A percentile compares a stretch with the other conserved stretches of the same genome.
Conservation (phyloP, 2,329 filamentous ascomycete species). For the Uncinocarpus reesii region DNA sequence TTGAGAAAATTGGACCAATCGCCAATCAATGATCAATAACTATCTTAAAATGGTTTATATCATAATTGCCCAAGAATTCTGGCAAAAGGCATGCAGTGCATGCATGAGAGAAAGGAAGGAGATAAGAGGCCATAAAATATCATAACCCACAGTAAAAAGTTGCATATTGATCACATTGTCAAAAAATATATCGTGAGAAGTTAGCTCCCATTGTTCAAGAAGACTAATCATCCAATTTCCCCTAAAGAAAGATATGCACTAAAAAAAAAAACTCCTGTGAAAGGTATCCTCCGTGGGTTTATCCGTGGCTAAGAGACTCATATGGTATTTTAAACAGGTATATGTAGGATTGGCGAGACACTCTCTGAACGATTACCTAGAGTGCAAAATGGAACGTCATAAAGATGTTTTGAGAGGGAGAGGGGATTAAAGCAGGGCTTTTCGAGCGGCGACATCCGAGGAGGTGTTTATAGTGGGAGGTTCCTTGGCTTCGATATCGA, state of each 20-base stretch:
- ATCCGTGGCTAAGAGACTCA: too few relatives aligned
- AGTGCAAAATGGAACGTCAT: neutral
- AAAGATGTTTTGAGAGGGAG: neutral
- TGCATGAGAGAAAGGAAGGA: neutral
- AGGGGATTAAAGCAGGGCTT: neutral
- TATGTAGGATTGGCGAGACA: neutral
- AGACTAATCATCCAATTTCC: neutral
- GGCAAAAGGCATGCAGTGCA: neutral
- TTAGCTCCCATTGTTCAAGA: neutral
- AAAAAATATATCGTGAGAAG: too few relatives aligned
- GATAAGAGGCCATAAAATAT: neutral
- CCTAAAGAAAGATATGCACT: neutral
- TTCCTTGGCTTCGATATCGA: constrained; percentile 8
- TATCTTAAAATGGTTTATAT: too few relatives aligned
- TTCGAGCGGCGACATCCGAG: neutral
- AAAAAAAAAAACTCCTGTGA: constrained; percentile 1
- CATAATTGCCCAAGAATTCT: neutral
- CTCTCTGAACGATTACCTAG: neutral
- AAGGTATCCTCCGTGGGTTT: neutral
- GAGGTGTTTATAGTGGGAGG: constrained; percentile 5
- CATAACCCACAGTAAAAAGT: too few relatives aligned
- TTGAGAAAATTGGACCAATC: too few relatives aligned
- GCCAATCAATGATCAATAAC: too few relatives aligned
- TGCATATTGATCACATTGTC: neutral
- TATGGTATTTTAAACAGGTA: too few relatives aligned